Evolutionary conservation across 495 filamentous ascomycete species (phyloP), one percentile per base, ranked within the genome.

Genomic region (Penicillium desertorum): DNA sequence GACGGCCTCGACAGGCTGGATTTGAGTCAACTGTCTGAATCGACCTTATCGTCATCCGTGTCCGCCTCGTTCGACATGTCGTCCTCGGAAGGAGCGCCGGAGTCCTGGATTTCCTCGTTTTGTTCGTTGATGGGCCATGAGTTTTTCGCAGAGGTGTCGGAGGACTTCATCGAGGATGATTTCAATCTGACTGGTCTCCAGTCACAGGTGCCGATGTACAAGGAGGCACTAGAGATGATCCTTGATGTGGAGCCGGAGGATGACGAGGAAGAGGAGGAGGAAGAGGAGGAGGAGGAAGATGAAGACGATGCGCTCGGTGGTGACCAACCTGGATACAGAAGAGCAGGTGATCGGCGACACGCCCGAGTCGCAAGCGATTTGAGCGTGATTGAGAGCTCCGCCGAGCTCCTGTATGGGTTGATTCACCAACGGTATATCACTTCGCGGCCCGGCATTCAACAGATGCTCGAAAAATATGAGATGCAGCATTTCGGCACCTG

Each of bases 81-180:
- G 58, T 79, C 89, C 58, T 92, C 90, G 4, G 93, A 91, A 50
- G 89, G 87, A 57, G 85, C 89, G 3, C 88, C 89, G 62, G 92
- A 96, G 76, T 94, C 90, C 42, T 98, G 94, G 94, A 98, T 98
- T 76, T 88, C 89, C 52, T 93, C 91, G 47, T 98, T 96, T 73
- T 98, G 94, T 77, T 90, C 89, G 30, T 79, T 98, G 34, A 82
- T 96, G 57, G 94, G 94, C 53, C 94, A 98, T 70, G 94, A 98
- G 70, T 98, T 98, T 75, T 98, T 98, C 70, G 95, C 95, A 49
- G 94, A 98, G 73, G 92, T 98, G 42, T 92, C 90, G 20, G 94
- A 98, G 75, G 94, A 98, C 58, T 98, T 98, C 69, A 98, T 98
- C 64, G 94, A 98, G 72, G 94, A 98, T 85, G 94, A 98, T 70